A percentile compares a stretch with the other conserved stretches of the same genome.
Evolutionary conservation across 2,329 filamentous ascomycete genomes (phyloP).

Genomic region (Fusarium cicatricum): DNA sequence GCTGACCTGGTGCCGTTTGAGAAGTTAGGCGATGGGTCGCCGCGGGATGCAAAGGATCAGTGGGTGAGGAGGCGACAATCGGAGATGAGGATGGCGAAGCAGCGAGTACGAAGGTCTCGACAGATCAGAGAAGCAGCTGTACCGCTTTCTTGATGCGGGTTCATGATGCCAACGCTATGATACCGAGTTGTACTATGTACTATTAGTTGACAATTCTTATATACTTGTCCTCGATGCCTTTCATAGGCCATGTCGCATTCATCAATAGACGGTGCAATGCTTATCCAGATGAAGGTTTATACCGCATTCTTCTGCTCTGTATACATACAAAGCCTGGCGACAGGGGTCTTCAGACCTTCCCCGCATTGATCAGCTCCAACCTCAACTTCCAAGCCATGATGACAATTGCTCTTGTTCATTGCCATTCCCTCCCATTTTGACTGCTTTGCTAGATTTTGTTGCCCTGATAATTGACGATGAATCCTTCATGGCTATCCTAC

Average conservation of each 20-base stretch:
- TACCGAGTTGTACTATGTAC: constrained; percentile 2
- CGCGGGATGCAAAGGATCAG: constrained; percentile 37
- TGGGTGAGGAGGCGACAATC: constrained; percentile 42
- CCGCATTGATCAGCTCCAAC: constrained; percentile 14
- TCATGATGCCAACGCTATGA: not conserved
- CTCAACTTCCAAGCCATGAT: constrained; percentile 3
- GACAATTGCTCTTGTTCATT: not conserved
- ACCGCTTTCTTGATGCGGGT: not conserved
- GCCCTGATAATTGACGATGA: constrained; percentile 15
- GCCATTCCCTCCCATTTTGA: not conserved
- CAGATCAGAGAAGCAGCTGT: constrained; percentile 32
- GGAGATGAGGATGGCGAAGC: constrained; percentile 49
- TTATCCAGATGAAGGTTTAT: not conserved
- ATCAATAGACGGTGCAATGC: not conserved
- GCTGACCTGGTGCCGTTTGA: constrained; percentile 63
- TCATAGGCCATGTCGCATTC: constrained; percentile 3
- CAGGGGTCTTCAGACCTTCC: constrained; percentile 3
- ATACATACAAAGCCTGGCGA: not conserved
- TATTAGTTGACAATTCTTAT: constrained; percentile 5
- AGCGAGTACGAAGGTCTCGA: constrained; percentile 47
- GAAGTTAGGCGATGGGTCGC: constrained; percentile 48
- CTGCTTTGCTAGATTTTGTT: not conserved
- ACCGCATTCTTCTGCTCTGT: too few species aligned
- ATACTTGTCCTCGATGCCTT: constrained; percentile 2
- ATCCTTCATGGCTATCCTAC: constrained; percentile 4